A percentile compares a stretch with the other conserved stretches of the same genome.
Conservation (phyloP, 768 basidiomycete species). For the Boletus insuetus region DNA sequence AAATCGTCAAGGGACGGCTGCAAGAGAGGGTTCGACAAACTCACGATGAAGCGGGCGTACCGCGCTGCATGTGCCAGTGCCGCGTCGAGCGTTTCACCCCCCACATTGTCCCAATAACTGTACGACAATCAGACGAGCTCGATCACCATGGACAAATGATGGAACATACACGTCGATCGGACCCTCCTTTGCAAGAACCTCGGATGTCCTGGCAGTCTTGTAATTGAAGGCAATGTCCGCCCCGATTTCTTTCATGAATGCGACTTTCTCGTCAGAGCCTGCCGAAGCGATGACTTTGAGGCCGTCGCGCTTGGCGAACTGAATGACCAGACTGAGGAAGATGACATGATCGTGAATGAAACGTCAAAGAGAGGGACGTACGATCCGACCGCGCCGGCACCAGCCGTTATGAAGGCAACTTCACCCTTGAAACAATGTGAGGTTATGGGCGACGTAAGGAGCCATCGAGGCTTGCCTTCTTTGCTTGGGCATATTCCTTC, state of each 20-base stretch:
- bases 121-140: not conserved
- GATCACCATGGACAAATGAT: not conserved
- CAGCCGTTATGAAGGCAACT: constrained; percentile 1
- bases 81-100: constrained; percentile 2
- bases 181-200: constrained; percentile 3
- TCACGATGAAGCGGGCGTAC: constrained; percentile 6
- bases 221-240: constrained; percentile 2
- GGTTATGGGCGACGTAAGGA: not conserved
- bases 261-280: constrained; percentile 2
- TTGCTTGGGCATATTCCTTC: constrained; percentile 7
- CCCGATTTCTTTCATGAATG: constrained; percentile 2
- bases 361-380: not conserved
- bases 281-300: constrained; percentile 9
- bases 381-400: constrained; percentile 3
- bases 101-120: constrained; percentile 6
- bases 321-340: not conserved
- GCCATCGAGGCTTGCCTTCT: not conserved
- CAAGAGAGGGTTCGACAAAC: not conserved
- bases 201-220: constrained; percentile 3
- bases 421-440: not conserved
- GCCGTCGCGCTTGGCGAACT: constrained; percentile 7
- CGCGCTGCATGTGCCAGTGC: constrained; percentile 1
- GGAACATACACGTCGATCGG: constrained; percentile 1
- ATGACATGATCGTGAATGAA: not conserved
- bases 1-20: not conserved